These are phyloP conservation scores for Neophaeococcomyces aloes DNA, from an alignment of 2,329 filamentous ascomycete genomes.

Conservation along the genomic window DNA sequence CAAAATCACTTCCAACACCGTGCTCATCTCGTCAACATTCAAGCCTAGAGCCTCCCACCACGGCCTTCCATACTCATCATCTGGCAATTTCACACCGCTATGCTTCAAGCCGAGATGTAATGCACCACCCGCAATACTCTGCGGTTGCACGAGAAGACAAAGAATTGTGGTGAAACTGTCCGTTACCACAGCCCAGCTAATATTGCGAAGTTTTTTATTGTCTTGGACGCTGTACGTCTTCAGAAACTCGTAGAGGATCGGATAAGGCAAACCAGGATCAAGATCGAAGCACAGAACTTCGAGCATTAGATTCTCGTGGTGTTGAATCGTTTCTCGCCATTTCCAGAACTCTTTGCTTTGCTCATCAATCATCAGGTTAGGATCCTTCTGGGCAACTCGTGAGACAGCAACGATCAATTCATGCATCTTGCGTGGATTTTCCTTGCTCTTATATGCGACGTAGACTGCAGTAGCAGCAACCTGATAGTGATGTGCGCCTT, in stretches of 20 bases:
- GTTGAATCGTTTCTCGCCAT: conserved; percentile 88
- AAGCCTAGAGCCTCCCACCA: conserved; percentile 82
- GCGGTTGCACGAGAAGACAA: conserved; percentile 67
- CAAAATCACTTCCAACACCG: conserved; percentile 66
- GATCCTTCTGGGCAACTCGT: conserved; percentile 88
- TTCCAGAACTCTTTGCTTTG: conserved; percentile 98
- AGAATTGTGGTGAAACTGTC: conserved; percentile 77
- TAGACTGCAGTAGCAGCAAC: conserved; percentile 87
- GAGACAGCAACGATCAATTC: conserved; percentile 90
- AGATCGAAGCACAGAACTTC: conserved; percentile 91
- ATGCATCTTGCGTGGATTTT: conserved; percentile 91
- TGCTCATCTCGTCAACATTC: conserved; percentile 56
- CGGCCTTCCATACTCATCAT: conserved; percentile 61
- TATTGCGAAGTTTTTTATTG: conserved; percentile 71
- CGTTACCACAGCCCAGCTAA: conserved; percentile 88
- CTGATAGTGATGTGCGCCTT: conserved; percentile 81
- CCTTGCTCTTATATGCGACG: conserved; percentile 91
- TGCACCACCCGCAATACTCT: conserved; percentile 71
- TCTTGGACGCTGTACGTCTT: conserved; percentile 62
- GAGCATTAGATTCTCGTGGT: conserved; percentile 84
- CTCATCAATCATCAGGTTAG: conserved; percentile 81
- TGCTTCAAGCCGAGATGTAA: conserved; percentile 79
- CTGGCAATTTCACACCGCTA: conserved; percentile 58
- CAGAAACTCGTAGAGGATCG: conserved; percentile 70
- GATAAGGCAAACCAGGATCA: conserved; percentile 79